Percentiles rank a stretch among this genome's conserved stretches.
Conservation (phyloP, 495 filamentous ascomycete species). For the Lentithecium fluviatile region DNA sequence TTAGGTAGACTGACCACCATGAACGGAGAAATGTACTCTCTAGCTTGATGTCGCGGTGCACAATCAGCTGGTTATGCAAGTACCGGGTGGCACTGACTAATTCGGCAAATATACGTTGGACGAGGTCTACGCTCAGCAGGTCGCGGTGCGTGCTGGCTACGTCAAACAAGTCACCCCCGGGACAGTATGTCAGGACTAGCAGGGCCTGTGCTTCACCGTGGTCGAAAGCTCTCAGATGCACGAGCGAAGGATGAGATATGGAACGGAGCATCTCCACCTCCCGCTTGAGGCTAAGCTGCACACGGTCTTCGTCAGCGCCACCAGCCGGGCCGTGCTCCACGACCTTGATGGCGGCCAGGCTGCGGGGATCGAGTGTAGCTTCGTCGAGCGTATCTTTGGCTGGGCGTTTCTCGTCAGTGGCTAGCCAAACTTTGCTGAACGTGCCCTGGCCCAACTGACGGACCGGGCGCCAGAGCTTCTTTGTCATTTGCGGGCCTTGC, state of each 20-base stretch:
- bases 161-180: slow-evolving; percentile 94
- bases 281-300: slow-evolving; percentile 88
- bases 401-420: slow-evolving; percentile 59
- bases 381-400: slow-evolving; percentile 43
- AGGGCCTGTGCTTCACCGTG: slow-evolving; percentile 77
- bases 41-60: slow-evolving; percentile 95
- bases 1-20: slow-evolving; percentile 4
- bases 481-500: slow-evolving; percentile 55
- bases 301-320: slow-evolving; percentile 81
- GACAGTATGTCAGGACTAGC: slow-evolving; percentile 85
- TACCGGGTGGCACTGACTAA: slow-evolving; percentile 80
- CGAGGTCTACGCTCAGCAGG: slow-evolving; percentile 62
- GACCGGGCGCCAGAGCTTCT: slow-evolving; percentile 70
- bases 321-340: slow-evolving; percentile 92
- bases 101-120: slow-evolving; percentile 87
- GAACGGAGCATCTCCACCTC: slow-evolving; percentile 90
- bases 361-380: slow-evolving; percentile 53
- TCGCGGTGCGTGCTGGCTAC: slow-evolving; percentile 69
- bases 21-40: slow-evolving; percentile 64
- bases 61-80: slow-evolving; percentile 80
- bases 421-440: slow-evolving; percentile 90
- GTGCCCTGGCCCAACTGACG: slow-evolving; percentile 86
- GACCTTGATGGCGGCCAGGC: slow-evolving; percentile 90
- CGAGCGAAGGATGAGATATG: slow-evolving; percentile 82
- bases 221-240: slow-evolving; percentile 84